Evolutionary conservation across 2,329 filamentous ascomycete genomes (phyloP).

Genomic region (Sclerotinia spermophila): DNA sequence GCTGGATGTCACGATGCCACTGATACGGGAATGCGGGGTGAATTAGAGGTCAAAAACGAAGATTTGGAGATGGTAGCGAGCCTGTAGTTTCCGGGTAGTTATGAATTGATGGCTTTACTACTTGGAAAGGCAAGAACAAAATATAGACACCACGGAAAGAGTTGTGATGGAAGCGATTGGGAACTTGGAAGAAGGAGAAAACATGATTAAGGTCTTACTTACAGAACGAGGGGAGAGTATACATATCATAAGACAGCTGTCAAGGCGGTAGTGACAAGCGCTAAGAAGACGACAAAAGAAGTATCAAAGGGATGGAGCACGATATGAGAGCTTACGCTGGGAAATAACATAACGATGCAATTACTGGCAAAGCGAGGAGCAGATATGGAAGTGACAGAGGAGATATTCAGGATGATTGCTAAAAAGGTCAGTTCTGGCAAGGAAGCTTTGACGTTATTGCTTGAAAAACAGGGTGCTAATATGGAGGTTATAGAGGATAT

Average conservation of each 20-base stretch:
- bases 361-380: not conserved
- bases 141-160: no score
- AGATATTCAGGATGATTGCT: not conserved
- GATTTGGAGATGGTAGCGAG: not conserved
- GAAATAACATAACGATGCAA: not conserved
- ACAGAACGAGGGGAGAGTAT: not conserved
- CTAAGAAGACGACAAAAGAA: no score
- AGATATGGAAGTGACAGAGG: not conserved
- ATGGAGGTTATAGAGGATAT: not conserved
- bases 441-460: rapidly evolving
- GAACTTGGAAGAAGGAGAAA: rapidly evolving
- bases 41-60: not conserved
- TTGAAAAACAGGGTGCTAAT: not conserved
- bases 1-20: not conserved
- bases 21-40: not conserved
- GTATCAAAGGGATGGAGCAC: not conserved
- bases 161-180: not conserved
- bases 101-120: not conserved
- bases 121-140: not conserved
- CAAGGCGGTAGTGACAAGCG: rapidly evolving
- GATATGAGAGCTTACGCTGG: not conserved
- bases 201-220: not conserved
- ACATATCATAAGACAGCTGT: not conserved
- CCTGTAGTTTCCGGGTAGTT: not conserved
- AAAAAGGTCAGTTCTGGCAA: rapidly evolving